Evolutionary conservation across 306 rosid species (phyloP).

Genomic region (Lathyrus tuberosus): DNA sequence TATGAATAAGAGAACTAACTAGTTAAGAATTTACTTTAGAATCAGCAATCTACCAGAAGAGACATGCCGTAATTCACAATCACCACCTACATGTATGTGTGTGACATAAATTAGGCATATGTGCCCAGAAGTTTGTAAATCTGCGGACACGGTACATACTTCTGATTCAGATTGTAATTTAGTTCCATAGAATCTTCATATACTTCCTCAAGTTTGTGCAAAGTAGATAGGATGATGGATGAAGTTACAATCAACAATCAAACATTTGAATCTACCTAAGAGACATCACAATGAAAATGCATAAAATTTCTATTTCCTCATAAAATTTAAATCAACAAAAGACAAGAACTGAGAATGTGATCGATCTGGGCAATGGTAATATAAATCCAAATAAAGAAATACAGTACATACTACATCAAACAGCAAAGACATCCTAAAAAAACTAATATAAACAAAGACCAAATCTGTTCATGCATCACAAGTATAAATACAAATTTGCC

Average conservation of each 20-base stretch:
- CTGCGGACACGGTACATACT: slow-evolving; percentile 36
- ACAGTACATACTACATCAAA: slow-evolving; percentile 24
- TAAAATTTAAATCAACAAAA: slow-evolving; percentile 13
- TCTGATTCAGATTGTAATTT: slow-evolving; percentile 41
- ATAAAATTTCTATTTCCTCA: background rate
- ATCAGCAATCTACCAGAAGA: slow-evolving; percentile 41
- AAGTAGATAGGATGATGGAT: slow-evolving; percentile 41
- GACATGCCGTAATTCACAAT: slow-evolving; percentile 42
- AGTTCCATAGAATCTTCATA: slow-evolving; percentile 38
- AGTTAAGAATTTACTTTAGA: slow-evolving; percentile 45
- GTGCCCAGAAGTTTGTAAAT: slow-evolving; percentile 32
- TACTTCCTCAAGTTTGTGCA: slow-evolving; percentile 45
- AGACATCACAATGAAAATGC: slow-evolving; percentile 37
- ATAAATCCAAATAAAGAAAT: background rate
- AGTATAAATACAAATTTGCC: background rate
- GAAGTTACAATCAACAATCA: slow-evolving; percentile 50
- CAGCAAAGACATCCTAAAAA: slow-evolving; percentile 18
- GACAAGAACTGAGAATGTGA: background rate
- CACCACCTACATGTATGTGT: slow-evolving; percentile 47
- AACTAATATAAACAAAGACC: slow-evolving; percentile 24
- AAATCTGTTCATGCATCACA: background rate
- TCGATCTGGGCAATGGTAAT: background rate
- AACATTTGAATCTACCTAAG: slow-evolving; percentile 65
- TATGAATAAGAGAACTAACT: slow-evolving; percentile 49
- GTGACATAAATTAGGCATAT: slow-evolving; percentile 37